Conservation (phyloP, 2,329 filamentous ascomycete species). For the Cladophialophora carrionii region DNA sequence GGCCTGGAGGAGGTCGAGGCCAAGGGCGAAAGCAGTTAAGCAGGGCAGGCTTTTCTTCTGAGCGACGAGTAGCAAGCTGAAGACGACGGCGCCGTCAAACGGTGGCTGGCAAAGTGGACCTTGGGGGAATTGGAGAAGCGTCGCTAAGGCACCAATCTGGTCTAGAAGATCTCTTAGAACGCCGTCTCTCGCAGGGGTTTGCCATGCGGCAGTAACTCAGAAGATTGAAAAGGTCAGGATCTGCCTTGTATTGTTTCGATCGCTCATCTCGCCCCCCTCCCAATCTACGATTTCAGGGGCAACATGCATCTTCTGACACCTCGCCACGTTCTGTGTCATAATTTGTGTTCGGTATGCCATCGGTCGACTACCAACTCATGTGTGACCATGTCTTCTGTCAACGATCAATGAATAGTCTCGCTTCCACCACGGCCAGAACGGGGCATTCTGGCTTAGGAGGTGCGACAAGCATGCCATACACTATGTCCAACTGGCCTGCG, state of each 20-base stretch:
- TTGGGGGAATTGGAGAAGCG: slow-evolving; percentile 18
- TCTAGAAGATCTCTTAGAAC: slow-evolving; percentile 20
- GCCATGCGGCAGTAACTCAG: not conserved
- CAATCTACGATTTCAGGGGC: not conserved
- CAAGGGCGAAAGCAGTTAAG: slow-evolving; percentile 3
- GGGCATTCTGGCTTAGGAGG: not conserved
- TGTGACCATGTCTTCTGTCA: not conserved
- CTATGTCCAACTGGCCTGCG: not conserved
- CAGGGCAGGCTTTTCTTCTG: not conserved
- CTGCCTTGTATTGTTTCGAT: not conserved
- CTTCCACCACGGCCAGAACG: not conserved
- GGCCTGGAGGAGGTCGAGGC: slow-evolving; percentile 7
- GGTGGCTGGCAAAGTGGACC: slow-evolving; percentile 2
- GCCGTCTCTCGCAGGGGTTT: slow-evolving; percentile 1
- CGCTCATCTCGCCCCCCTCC: not conserved
- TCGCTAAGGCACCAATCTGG: slow-evolving; percentile 16
- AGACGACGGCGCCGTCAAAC: not conserved
- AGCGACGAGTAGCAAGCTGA: not conserved
- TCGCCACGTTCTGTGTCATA: slow-evolving; percentile 4
- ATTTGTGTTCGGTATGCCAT: not conserved
- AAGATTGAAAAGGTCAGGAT: slow-evolving; percentile 17
- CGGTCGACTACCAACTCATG: not conserved
- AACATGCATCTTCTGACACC: not conserved
- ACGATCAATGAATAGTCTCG: not conserved
- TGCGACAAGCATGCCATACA: not conserved